phyloP scores from a whole-genome alignment of 2,329 filamentous ascomycete species.

The Emericellopsis atlantica region DNA sequence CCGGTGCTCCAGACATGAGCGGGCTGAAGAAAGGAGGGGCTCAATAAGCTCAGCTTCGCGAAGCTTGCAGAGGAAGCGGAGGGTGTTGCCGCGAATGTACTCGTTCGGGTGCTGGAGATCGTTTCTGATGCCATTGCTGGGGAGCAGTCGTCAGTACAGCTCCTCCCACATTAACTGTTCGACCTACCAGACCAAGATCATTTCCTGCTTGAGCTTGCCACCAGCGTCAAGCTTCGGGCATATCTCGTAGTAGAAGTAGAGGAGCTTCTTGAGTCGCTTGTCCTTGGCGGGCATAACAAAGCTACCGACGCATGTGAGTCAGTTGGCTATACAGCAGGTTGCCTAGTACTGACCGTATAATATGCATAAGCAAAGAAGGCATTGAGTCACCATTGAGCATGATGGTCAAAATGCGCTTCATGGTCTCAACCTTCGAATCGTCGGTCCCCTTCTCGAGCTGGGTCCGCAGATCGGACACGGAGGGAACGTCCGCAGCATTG shows the following conservation, averaged over 20 bases:
- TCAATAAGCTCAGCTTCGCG: constrained; percentile 93
- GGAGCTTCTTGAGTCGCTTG: constrained; percentile 91
- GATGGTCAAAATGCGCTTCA: constrained; percentile 90
- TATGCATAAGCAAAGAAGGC: constrained; percentile 95
- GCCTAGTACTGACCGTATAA: constrained; percentile 51
- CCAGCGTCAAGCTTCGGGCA: constrained; percentile 87
- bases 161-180: neutral
- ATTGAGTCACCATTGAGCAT: constrained; percentile 98
- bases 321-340: no score
- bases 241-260: constrained; percentile 99
- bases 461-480: constrained; percentile 80
- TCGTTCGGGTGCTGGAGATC: constrained; percentile 96
- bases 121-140: constrained; percentile 92
- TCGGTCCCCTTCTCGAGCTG: constrained; percentile 91
- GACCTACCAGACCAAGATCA: constrained; percentile 89
- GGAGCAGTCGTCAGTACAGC: neutral
- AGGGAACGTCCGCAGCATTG: constrained; percentile 86
- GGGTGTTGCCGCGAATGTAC: constrained; percentile 95
- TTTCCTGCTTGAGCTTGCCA: constrained; percentile 97
- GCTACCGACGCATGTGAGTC: no score
- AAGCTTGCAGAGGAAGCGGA: constrained; percentile 94
- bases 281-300: constrained; percentile 99
- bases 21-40: constrained; percentile 82
- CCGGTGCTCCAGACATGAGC: constrained; percentile 86
- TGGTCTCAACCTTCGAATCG: constrained; percentile 85